Evolutionary conservation across 352 stramenopile genomes (phyloP), one percentile per base, ranked within the genome.

Genomic region (Phytophthora pseudosyringae): DNA sequence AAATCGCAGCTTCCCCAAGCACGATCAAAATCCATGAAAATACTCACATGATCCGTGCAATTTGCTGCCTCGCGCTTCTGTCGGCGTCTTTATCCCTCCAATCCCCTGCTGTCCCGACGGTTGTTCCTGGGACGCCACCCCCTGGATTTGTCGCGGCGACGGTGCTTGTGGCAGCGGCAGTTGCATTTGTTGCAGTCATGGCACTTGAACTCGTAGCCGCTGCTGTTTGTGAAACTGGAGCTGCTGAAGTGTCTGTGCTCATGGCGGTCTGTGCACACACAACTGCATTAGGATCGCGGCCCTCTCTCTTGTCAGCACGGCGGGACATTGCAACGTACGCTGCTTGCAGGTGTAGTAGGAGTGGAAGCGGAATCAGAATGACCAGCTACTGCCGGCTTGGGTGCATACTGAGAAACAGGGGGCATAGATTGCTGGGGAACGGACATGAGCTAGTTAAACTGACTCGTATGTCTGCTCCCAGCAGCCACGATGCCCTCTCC

Each of bases 11-110:
- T 54, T 21, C 21, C 21, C 21, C 29, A 28, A 28, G 41, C 48
- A 2, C 9, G 16, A 49, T 29, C 4, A 13, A 58, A 43, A 28
- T 43, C n/a, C 26, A 5, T 43, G 38, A 4, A 45, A 52, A 43
- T 40, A 81, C 83, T 29, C 78, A 96, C 88, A 96, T 96, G 74
- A 96, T 94, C 63, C 86, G 78, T 49, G 88, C 88, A 71, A 96
- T 94, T 68, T 96, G 88, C 51, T 96, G 88, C 12, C 88, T 70
- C 2, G 88, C 86, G 46, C 76, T 83, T 60, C 88, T 67, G 52
- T 96, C 88, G 4, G 84, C 79, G 44, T 94, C 88, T 67, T 96
- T 96, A 56, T 96, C 83, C 64, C 88, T 80, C 88, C 88, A 96
- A 71, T 96, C 88, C 28, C 70, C 54, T 47, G 60, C 59, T 9